Percentiles rank a stretch among this genome's conserved stretches.
phyloP scores from a whole-genome alignment of 805 yeast species.

The Nakazawaea laoshanensis region DNA sequence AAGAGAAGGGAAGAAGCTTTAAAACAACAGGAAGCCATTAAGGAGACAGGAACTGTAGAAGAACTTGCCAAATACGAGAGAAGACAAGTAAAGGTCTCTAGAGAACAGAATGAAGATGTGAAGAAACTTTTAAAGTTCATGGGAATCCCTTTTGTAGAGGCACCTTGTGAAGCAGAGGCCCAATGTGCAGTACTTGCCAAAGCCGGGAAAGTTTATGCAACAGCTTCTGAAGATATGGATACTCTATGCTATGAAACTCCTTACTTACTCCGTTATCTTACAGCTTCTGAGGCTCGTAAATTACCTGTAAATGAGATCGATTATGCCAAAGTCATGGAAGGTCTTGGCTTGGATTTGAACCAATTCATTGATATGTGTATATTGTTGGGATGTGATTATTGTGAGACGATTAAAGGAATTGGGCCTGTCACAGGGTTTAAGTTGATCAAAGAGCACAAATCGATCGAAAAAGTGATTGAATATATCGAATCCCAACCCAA shows the following conservation, averaged over 20 bases:
- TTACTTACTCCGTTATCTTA: constrained; percentile 73
- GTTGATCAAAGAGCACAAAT: constrained; percentile 76
- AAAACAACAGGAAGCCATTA: constrained; percentile 61
- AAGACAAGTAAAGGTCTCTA: constrained; percentile 81
- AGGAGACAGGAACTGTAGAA: constrained; percentile 74
- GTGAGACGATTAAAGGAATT: constrained; percentile 90
- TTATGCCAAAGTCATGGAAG: constrained; percentile 60
- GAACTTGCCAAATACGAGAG: constrained; percentile 72
- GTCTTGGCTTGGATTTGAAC: constrained; percentile 60
- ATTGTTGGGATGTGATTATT: constrained; percentile 92
- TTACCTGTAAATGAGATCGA: constrained; percentile 84
- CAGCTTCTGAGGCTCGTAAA: constrained; percentile 90
- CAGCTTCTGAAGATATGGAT: constrained; percentile 99
- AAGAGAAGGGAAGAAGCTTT: constrained; percentile 78
- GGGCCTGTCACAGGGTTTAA: constrained; percentile 95
- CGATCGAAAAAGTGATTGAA: constrained; percentile 71
- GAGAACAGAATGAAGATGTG: constrained; percentile 92
- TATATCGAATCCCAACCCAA: constrained; percentile 43
- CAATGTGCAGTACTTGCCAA: constrained; percentile 93
- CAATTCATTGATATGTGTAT: constrained; percentile 90
- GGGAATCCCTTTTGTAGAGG: constrained; percentile 93
- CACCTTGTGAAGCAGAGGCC: constrained; percentile 98
- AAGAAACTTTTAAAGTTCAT: constrained; percentile 68
- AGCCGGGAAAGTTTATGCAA: constrained; percentile 88
- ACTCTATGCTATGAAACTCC: constrained; percentile 90